Base-by-base conservation (phyloP, 225 moss, liverwort and hornwort genomes). In the Polytrichum formosum region DNA sequence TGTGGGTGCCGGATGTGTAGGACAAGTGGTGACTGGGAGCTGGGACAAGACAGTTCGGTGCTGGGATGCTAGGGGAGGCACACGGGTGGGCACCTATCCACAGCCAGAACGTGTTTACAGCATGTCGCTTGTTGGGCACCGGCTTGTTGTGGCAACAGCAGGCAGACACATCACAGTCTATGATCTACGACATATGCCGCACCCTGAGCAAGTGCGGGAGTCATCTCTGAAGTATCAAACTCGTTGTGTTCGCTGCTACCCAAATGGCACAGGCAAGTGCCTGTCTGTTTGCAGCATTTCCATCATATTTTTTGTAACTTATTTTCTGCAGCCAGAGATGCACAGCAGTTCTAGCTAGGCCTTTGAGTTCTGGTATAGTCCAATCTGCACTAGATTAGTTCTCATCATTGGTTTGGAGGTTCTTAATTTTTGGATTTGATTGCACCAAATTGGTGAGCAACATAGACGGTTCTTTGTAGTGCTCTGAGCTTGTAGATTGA, bases 31-130 rank as follows among this genome's bases (percentile, higher is more conserved):
- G 13, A 92, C 89, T 5, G 97, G 94, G 35, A 98, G 98, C 79
- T 98, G 97, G 94, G 97, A 98, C 80, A 98, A 98, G 82, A 98
- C 94, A 7, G 86, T 98, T 75, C 85, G 94, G 74, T 94, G 91
- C 75, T 98, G 97, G 97, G 97, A 98, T 88, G 90, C 97, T 19
- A 89, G 97, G 67, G 91, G 86, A 23, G 86, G 91, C 28, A 81
- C 87, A 65, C 84, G 86, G 71, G 89, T 89, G 31, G 97, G 94
- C 56, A 94, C 88, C n/a, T 88, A 91, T 69, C 74, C 83, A 23
- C 94, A 94, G 70, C 91, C 94, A 26, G 97, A 98, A 77, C 91
- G 97, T 61, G 94, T 98, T 1, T 98, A 98, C 71, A 94, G 94
- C 54, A 98, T 98, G 97, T 94, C 97, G 54, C 87, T 98, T 28